phyloP scores from a whole-genome alignment of 805 yeast species.

The Ogataea chonburiensis region DNA sequence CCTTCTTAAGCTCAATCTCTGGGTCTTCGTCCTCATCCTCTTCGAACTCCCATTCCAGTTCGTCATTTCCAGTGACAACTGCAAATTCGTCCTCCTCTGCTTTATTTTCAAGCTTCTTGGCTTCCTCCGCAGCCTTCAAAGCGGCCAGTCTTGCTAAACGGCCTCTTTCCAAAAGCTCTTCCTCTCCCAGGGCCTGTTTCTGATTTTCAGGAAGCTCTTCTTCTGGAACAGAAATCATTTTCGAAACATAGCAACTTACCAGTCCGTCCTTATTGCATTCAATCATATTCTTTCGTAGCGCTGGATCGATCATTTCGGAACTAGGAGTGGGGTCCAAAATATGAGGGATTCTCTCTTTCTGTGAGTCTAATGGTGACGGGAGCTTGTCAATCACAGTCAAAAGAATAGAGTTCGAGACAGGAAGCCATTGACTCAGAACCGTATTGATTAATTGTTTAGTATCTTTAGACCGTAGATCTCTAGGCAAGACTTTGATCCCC shows the following conservation, averaged over 20 bases:
- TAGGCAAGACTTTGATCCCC: conserved; percentile 62
- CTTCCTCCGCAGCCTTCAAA: conserved; percentile 58
- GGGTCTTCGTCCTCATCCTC: conserved; percentile 45
- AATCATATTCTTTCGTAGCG: conserved; percentile 54
- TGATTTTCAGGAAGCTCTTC: conserved; percentile 68
- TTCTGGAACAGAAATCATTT: conserved; percentile 82
- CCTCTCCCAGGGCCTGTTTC: conserved; percentile 42
- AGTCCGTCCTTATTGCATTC: conserved; percentile 69
- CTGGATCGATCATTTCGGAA: conserved; percentile 45
- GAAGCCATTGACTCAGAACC: conserved; percentile 91
- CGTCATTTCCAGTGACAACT: conserved; percentile 17
- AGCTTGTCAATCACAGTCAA: conserved; percentile 80
- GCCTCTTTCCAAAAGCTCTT: conserved; percentile 62
- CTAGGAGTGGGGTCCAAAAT: conserved; percentile 62
- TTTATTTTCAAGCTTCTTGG: conserved; percentile 34
- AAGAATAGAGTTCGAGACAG: conserved; percentile 81
- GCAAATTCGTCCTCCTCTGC: conserved; percentile 19
- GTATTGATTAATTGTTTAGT: conserved; percentile 57
- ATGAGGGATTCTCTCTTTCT: conserved; percentile 64
- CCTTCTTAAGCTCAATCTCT: conserved; percentile 42
- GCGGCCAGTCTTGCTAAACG: conserved; percentile 67
- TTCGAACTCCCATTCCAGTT: conserved; percentile 43
- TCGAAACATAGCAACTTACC: conserved; percentile 77
- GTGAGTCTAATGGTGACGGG: conserved; percentile 83
- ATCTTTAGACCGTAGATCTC: conserved; percentile 82